Evolutionary conservation across 352 stramenopile genomes (phyloP), one percentile per base, ranked within the genome.

Genomic region (Pythium utonaiense): DNA sequence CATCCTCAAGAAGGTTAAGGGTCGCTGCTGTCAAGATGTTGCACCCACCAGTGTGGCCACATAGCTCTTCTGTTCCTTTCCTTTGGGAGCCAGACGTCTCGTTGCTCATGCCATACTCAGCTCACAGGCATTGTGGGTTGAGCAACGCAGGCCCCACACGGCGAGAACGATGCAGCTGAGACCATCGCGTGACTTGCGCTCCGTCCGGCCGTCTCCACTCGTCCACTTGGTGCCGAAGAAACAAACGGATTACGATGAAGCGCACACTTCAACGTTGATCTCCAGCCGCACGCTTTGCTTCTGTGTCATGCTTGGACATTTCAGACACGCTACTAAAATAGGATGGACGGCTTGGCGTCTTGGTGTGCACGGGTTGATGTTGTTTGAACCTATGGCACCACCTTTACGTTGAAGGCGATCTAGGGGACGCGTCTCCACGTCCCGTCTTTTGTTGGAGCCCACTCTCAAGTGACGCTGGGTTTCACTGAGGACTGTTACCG

Each of bases 341-440:
- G n/a, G 22, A 17, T 49, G 41, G 17, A 49, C 41, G 22, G 13
- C 28, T 14, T 22, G 13, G 16, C 14, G 17, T 53, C 21, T 53
- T 53, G 47, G 49, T 55, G 49, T 42, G 47, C 38, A 45, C 24
- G 30, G 28, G 24, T 44, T 44, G 28, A 45, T 45, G 49, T 21
- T 34, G 30, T 56, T 56, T 56, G 49, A 56, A 56, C n/a, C 19
- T 9, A 21, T 30, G 27, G 31, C 49, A 27, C 8, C 31, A 9
- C 49, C 30, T 56, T 44, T 56, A 56, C 49, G 17, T 19, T 31
- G 28, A 42, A 25, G 8, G 49, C n/a, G 49, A 56, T 56, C 49
- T 56, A 44, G 3, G n/a, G 49, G 19, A 27, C 19, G 25, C 27
- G 28, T 54, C 28, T 21, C 8, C n/a, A 30, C 44, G 22, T 31